A percentile compares a stretch with the other conserved stretches of the same genome.
Evolutionary conservation across 2,329 filamentous ascomycete species (phyloP).

Genomic region (Aulographum hederae): DNA sequence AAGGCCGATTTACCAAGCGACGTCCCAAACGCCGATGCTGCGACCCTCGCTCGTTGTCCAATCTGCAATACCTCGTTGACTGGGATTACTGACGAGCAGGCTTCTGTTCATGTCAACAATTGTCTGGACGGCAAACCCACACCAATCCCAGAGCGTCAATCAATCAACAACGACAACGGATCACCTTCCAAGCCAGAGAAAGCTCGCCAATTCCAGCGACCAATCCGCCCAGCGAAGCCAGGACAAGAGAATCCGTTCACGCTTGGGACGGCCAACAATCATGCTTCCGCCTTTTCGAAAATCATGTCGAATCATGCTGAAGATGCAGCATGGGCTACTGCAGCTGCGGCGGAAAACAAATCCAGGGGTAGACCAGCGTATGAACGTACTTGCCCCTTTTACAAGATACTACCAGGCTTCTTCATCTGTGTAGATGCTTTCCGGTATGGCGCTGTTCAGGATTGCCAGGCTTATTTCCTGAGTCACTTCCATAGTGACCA

Average conservation of each 20-base stretch:
- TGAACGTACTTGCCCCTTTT: constrained; percentile 86
- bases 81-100: constrained; percentile 41
- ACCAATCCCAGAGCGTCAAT: constrained; percentile 25
- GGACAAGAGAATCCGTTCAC: constrained; percentile 67
- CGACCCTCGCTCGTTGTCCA: no score
- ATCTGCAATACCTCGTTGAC: constrained; percentile 53
- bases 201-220: constrained; percentile 43
- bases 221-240: constrained; percentile 49
- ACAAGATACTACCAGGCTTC: constrained; percentile 91
- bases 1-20: constrained; percentile 34
- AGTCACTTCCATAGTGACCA: constrained; percentile 98
- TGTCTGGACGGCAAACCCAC: constrained; percentile 73
- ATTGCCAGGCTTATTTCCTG: constrained; percentile 86
- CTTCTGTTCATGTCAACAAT: constrained; percentile 72
- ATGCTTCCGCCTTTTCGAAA: constrained; percentile 66
- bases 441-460: constrained; percentile 80
- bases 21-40: no score
- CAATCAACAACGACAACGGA: constrained; percentile 5
- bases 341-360: constrained; percentile 60
- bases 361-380: constrained; percentile 74
- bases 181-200: constrained; percentile 2
- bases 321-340: constrained; percentile 73
- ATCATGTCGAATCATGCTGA: constrained; percentile 88
- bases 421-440: constrained; percentile 93
- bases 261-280: constrained; percentile 23